Evolutionary conservation across 177 flowering plant genomes (phyloP), one percentile per base, ranked within the genome.

Genomic region (Vitis hybrid): DNA sequence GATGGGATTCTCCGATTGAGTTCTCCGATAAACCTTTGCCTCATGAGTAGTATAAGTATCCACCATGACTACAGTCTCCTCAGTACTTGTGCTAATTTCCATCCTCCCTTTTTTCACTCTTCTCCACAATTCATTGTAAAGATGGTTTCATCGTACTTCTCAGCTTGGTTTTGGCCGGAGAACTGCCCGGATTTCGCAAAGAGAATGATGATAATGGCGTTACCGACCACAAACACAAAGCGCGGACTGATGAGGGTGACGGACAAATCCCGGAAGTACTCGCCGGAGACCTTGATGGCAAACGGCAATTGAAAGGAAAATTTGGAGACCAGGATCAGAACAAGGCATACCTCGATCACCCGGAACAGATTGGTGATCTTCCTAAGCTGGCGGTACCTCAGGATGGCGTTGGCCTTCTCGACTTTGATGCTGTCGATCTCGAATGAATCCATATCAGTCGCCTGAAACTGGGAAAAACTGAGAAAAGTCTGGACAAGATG

Each of bases 221-320:
- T 87, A 3, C 87, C 87, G 49, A 83, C 3, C 0, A 87, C 13
- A 65, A 87, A 87, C 6, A 83, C 82, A 49, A 82, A 79, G 48
- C 79, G 74, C n/a, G 87, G 86, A 60, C 80, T 84, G 1, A 68
- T 60, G 6, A 82, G 57, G 48, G 66, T 10, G n/a, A 60, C 48
- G 0, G 73, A 60, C 12, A 79, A 10, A 60, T 60, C 82, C 50
- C 68, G 62, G 79, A 85, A 69, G 21, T 75, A 73, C 34, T 49
- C 82, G 7, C 78, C 75, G 2, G 84, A 77, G 62, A 56, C 70
- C 50, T 72, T 82, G 61, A 80, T 66, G 10, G 82, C 64, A 12
- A 52, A 4, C 0, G 86, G 80, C 32, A 84, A 56, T 7, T 77
- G 79, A 50, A 59, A 9, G 3, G 79, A 71, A 49, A 83, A 50